Conservation (phyloP, 1,284 basidiomycete genomes). For the Ganoderma boninense region DNA sequence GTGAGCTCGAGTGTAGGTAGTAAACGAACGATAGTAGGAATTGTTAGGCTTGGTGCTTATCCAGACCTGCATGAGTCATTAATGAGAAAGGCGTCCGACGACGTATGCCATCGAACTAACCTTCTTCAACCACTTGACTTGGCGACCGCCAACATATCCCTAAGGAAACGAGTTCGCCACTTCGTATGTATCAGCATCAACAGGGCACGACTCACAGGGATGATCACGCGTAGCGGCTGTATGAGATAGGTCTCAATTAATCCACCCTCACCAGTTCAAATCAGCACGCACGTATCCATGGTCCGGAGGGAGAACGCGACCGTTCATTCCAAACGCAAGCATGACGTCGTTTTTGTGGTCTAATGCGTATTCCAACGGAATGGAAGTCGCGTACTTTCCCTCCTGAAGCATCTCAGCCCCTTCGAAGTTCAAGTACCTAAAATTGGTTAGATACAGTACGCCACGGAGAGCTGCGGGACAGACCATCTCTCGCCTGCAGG, state of each 20-base stretch:
- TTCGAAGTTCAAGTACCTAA: slow-evolving; percentile 30
- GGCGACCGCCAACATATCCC: slow-evolving; percentile 38
- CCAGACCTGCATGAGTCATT: slow-evolving; percentile 27
- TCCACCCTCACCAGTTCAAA: not conserved
- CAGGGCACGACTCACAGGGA: slow-evolving; percentile 26
- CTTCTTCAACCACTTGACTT: slow-evolving; percentile 38
- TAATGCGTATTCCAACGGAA: slow-evolving; percentile 36
- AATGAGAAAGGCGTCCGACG: not conserved
- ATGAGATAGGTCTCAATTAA: too few relatives aligned
- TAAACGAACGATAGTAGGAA: slow-evolving; percentile 34
- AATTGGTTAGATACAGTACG: not conserved
- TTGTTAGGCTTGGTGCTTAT: slow-evolving; percentile 32
- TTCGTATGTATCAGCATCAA: too few relatives aligned
- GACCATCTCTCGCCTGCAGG: slow-evolving; percentile 34
- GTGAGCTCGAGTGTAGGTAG: not conserved
- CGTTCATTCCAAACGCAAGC: slow-evolving; percentile 37
- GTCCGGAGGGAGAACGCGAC: slow-evolving; percentile 37
- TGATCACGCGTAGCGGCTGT: slow-evolving; percentile 35
- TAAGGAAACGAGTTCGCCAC: not conserved
- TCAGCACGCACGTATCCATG: slow-evolving; percentile 34
- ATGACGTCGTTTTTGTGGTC: slow-evolving; percentile 37
- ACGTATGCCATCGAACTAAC: slow-evolving; percentile 12
- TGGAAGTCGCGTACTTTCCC: slow-evolving; percentile 36
- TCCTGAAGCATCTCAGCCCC: slow-evolving; percentile 35
- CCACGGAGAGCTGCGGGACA: not conserved